Evolutionary conservation across 1,284 basidiomycete genomes (phyloP).

Genomic region (Apiotrichum gracile): DNA sequence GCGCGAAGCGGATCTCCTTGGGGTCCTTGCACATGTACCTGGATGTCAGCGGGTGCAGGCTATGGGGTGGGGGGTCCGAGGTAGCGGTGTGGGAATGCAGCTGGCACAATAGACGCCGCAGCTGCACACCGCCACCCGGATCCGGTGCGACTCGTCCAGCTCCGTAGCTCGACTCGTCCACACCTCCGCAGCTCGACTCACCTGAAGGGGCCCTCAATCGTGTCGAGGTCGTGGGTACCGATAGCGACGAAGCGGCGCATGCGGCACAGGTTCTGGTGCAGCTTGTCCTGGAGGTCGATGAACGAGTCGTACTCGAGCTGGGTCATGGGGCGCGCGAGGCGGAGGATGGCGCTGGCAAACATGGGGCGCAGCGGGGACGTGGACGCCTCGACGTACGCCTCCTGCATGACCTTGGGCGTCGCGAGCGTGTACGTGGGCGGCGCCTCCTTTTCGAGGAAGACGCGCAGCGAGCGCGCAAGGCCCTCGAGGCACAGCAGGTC

Average conservation of each 20-base stretch:
- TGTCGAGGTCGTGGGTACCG: constrained; percentile 95
- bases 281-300: constrained; percentile 97
- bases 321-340: constrained; percentile 78
- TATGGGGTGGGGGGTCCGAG: too few species aligned
- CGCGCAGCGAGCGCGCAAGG: constrained; percentile 76
- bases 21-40: constrained; percentile 85
- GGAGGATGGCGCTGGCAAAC: constrained; percentile 84
- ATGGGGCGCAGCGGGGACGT: constrained; percentile 79
- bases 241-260: constrained; percentile 89
- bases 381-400: constrained; percentile 62
- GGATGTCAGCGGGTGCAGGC: background rate
- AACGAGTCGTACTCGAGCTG: constrained; percentile 88
- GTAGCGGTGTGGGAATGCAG: too few species aligned
- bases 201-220: constrained; percentile 75
- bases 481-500: constrained; percentile 97
- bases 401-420: constrained; percentile 62
- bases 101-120: background rate
- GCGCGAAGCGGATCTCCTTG: constrained; percentile 81
- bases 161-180: background rate
- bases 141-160: background rate
- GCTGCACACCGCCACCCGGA: too few species aligned
- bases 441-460: constrained; percentile 71
- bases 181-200: constrained; percentile 9
- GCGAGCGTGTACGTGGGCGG: constrained; percentile 68
- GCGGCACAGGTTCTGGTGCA: constrained; percentile 93